Percentiles rank a stretch among this genome's conserved stretches.
Evolutionary conservation across 1,284 basidiomycete species (phyloP).

Genomic region (Papiliotrema fonsecae): DNA sequence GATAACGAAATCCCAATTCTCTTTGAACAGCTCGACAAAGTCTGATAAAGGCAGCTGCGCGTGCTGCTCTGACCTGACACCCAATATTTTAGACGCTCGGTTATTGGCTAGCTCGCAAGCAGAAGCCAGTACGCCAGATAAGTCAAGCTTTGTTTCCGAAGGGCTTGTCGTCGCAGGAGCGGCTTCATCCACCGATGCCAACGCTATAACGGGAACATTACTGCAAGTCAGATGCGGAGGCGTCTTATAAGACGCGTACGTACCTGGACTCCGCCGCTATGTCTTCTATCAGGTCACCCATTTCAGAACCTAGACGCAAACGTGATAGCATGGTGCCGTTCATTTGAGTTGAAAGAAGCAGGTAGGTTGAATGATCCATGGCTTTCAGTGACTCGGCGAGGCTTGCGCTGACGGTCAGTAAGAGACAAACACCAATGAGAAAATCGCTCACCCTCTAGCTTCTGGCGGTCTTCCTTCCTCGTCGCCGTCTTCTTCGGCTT

Average conservation of each 20-base stretch:
- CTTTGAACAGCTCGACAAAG: conserved; percentile 77
- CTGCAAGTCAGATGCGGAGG: background rate
- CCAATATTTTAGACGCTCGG: conserved; percentile 70
- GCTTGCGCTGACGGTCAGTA: conserved; percentile 41
- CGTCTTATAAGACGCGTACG: background rate
- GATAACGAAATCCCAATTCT: conserved; percentile 84
- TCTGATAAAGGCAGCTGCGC: conserved; percentile 63
- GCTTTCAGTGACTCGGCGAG: conserved; percentile 60
- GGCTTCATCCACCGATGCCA: background rate
- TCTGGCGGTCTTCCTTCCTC: conserved; percentile 40
- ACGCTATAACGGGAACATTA: background rate
- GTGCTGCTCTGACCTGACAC: conserved; percentile 72
- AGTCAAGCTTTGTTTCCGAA: conserved; percentile 52
- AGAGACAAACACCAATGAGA: background rate
- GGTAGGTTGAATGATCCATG: conserved; percentile 67
- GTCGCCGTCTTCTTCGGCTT: conserved; percentile 54
- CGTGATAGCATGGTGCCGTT: conserved; percentile 64
- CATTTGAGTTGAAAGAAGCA: conserved; percentile 59
- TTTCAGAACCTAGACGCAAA: conserved; percentile 65
- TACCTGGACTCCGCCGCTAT: conserved; percentile 51
- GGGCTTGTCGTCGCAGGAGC: background rate
- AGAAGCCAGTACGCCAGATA: conserved; percentile 69
- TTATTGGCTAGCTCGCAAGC: conserved; percentile 79
- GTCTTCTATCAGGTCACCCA: conserved; percentile 60
- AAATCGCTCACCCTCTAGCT: conserved; percentile 46